Evolutionary conservation across 2,329 filamentous ascomycete species (phyloP).

Genomic region (Xylariales sp.): DNA sequence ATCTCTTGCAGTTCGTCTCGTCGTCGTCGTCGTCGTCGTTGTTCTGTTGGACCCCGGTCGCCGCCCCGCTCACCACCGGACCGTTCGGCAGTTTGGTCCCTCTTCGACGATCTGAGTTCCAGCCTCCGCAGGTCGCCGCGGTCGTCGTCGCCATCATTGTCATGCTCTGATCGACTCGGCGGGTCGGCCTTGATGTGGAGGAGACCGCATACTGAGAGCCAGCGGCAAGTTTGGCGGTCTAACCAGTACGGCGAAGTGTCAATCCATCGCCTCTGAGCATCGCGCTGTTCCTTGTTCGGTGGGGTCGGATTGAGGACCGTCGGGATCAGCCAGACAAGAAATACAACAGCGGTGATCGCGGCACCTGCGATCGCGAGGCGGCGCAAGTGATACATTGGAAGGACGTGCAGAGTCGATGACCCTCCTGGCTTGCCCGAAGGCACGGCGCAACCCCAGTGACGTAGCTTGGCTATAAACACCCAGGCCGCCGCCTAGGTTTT

Average conservation of each 20-base stretch:
- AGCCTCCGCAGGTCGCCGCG: slow-evolving; percentile 23
- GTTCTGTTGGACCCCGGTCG: slow-evolving; percentile 5
- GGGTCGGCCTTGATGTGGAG: slow-evolving; percentile 64
- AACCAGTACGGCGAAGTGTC: slow-evolving; percentile 67
- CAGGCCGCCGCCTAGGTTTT: too few relatives aligned
- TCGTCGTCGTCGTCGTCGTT: slow-evolving; percentile 13
- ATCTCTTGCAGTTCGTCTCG: slow-evolving; percentile 41
- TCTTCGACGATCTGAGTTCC: slow-evolving; percentile 27
- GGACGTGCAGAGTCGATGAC: background rate
- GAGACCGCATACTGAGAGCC: slow-evolving; percentile 76
- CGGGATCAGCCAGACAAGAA: slow-evolving; percentile 47
- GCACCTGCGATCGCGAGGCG: slow-evolving; percentile 33
- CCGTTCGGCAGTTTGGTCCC: slow-evolving; percentile 9
- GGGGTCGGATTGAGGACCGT: slow-evolving; percentile 58
- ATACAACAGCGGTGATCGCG: slow-evolving; percentile 38
- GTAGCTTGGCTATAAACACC: too few relatives aligned
- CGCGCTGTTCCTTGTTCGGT: slow-evolving; percentile 55
- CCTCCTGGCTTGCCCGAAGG: too few relatives aligned
- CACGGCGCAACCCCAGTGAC: too few relatives aligned
- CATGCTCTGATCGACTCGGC: slow-evolving; percentile 29
- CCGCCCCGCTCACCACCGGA: slow-evolving; percentile 8
- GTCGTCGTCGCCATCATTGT: slow-evolving; percentile 19
- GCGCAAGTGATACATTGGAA: slow-evolving; percentile 43
- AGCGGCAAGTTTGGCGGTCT: slow-evolving; percentile 73
- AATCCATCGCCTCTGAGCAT: slow-evolving; percentile 65